These are phyloP conservation scores for Phyllosticta ampelicida DNA, from an alignment of 2,329 filamentous ascomycete genomes.

Conservation along the genomic window DNA sequence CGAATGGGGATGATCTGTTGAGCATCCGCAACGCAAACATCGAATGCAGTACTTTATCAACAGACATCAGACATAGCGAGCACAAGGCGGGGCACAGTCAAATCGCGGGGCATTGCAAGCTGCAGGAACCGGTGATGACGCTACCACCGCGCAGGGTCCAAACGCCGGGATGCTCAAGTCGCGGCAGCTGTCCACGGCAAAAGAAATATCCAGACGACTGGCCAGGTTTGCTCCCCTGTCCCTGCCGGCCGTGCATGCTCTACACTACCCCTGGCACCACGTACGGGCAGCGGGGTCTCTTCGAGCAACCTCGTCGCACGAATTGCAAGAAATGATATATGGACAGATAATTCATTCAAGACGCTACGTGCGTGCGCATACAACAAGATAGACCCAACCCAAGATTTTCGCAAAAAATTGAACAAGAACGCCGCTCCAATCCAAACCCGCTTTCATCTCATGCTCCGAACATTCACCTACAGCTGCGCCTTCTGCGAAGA, in stretches of 20 bases:
- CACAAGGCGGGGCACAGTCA: neutral
- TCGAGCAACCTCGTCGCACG: neutral
- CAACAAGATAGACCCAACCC: neutral
- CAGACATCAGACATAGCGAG: no score
- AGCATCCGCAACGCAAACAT: no score
- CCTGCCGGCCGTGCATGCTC: no score
- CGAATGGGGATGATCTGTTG: no score
- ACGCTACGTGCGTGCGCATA: constrained; percentile 8
- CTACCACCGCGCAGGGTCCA: neutral
- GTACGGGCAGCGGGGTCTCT: neutral
- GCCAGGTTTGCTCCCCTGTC: constrained; percentile 4
- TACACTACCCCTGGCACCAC: neutral
- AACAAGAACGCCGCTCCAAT: constrained; percentile 1
- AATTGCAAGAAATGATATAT: neutral
- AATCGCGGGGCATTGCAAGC: neutral
- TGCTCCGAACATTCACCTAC: neutral
- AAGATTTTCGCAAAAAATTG: constrained; percentile 7
- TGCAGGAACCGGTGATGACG: neutral
- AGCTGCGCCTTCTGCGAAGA: constrained; percentile 5
- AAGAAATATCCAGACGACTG: constrained; percentile 4
- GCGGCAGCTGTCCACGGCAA: constrained; percentile 1
- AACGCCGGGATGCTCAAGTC: neutral
- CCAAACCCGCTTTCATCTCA: neutral
- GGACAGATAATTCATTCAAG: neutral
- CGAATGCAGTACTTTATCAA: neutral